phyloP scores from a whole-genome alignment of 257 asterid species.

The Penstemon davidsonii region DNA sequence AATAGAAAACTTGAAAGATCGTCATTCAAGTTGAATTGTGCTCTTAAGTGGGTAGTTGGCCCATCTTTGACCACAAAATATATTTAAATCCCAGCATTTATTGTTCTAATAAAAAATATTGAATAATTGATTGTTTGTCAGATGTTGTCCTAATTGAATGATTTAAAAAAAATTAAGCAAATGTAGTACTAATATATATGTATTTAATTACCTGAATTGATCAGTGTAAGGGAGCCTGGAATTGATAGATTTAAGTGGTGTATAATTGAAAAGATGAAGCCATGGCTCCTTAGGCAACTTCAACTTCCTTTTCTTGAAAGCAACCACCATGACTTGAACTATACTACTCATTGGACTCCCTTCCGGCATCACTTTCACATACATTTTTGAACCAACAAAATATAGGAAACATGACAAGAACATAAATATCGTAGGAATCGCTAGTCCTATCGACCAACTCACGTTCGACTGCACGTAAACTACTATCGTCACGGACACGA shows the following conservation, averaged over 20 bases:
- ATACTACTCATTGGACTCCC: conserved; percentile 67
- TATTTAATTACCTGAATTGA: conserved; percentile 56
- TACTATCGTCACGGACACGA: conserved; percentile 62
- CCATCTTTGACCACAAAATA: background rate
- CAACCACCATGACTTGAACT: conserved; percentile 51
- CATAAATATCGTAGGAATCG: conserved; percentile 60
- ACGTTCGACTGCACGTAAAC: conserved; percentile 69
- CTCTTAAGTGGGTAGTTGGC: background rate
- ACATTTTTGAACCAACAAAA: conserved; percentile 51
- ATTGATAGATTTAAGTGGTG: conserved; percentile 50
- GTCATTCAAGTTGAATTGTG: too few relatives aligned
- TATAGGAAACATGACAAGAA: conserved; percentile 48
- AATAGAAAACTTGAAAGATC: too few relatives aligned
- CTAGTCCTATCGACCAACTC: conserved; percentile 73
- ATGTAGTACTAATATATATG: background rate
- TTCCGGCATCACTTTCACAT: conserved; percentile 70
- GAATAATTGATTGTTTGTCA: too few relatives aligned
- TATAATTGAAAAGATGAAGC: conserved; percentile 37
- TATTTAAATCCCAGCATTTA: too few relatives aligned
- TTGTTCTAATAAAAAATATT: background rate
- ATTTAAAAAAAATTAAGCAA: background rate
- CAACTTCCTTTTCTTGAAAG: conserved; percentile 57
- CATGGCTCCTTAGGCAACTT: conserved; percentile 50
- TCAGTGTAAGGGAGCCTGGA: conserved; percentile 62
- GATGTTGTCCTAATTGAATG: too few relatives aligned